Evolutionary conservation across 352 stramenopile species (phyloP), one percentile per base, ranked within the genome.

Genomic region (Globisporangium barbulae): DNA sequence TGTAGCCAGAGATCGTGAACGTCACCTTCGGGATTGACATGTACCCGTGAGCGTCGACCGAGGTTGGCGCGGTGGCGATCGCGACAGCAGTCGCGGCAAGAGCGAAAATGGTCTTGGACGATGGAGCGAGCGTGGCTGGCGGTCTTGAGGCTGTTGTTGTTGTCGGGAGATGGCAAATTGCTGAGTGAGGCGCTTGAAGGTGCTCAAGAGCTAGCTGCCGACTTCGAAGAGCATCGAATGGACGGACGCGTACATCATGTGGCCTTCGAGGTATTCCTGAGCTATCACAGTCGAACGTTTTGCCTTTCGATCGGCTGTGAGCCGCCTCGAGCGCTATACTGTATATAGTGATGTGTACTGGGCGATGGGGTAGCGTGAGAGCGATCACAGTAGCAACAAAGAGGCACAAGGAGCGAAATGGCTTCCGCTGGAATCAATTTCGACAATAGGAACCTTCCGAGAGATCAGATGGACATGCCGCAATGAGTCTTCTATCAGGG

Each of bases 21-120:
- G 54, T 67, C 1, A 31, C 8, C 31, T 50, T 57, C 5, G 61
- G 61, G 30, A 62, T 22, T 47, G 61, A 56, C 53, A 53, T 59
- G 37, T 39, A 45, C 7, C 57, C 57, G n/a, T 63, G 44, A 4
- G 48, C 39, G 35, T 30, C 30, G 10, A 65, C 59, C 9, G n/a
- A 17, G 53, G 30, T 66, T 17, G 44, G 54, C 6, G 37, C 30
- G 15, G 57, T 13, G 7, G 21, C 30, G 15, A 63, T 45, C 12
- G 42, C 57, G 19, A 53, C 21, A 5, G 47, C 47, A n/a, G 41
- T 28, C 1, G 33, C 31, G 22, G 42, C 19, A n/a, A 48, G 44
- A 8, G 21, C 44, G 30, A 63, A 12, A 33, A 55, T 28, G 31
- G 44, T 63, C 44, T 55, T 63, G 42, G 57, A 47, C 42, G 57